These are phyloP conservation scores for Clonostachys solani DNA, from an alignment of 2,329 filamentous ascomycete species.

Conservation along the genomic window DNA sequence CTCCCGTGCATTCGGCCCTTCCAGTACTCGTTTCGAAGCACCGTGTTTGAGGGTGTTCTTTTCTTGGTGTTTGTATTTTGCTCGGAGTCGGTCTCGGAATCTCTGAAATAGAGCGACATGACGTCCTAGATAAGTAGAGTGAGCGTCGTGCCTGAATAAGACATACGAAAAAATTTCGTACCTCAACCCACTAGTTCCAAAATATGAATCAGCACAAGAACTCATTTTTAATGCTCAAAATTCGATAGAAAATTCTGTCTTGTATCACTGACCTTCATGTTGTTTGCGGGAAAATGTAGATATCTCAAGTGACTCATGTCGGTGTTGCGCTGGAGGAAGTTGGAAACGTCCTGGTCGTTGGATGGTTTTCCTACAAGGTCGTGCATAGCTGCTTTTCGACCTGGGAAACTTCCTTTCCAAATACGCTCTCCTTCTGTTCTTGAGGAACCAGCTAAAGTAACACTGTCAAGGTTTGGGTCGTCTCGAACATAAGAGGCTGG, in stretches of 20 bases:
- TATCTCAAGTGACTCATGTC: slow-evolving; percentile 8
- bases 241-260: no score
- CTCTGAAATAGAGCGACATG: slow-evolving; percentile 18
- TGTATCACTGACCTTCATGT: slow-evolving; percentile 12
- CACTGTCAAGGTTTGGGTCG: no score
- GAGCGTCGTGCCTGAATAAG: neutral
- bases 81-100: slow-evolving; percentile 7
- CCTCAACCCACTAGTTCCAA: slow-evolving; percentile 5
- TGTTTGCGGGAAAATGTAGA: slow-evolving; percentile 24
- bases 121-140: slow-evolving; percentile 11
- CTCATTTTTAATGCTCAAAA: no score
- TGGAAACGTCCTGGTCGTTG: no score
- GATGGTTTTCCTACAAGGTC: no score
- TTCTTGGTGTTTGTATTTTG: neutral
- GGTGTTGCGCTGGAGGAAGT: neutral
- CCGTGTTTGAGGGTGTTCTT: slow-evolving; percentile 10
- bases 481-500: no score
- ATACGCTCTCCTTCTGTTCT: no score
- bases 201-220: no score
- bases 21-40: slow-evolving; percentile 25
- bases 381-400: no score
- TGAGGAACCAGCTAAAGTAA: no score
- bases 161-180: neutral
- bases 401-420: no score
- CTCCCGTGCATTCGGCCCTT: slow-evolving; percentile 22